Conservation (phyloP, 1,284 basidiomycete genomes). For the Golubevia sp. region DNA sequence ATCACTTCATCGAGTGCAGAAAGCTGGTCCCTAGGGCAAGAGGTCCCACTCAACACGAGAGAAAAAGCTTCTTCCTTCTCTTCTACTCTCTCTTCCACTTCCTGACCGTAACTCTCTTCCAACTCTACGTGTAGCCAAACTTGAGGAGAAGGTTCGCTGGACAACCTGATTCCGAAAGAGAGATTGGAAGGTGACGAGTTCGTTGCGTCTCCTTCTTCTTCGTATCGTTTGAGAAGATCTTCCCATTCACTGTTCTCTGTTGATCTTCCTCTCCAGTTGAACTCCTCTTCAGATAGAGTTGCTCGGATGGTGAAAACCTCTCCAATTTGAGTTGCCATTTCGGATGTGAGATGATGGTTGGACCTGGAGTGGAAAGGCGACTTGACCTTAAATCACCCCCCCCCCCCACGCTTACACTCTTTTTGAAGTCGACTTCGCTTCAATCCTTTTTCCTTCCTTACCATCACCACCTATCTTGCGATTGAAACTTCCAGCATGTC, state of each 20-base stretch:
- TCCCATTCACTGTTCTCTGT: neutral
- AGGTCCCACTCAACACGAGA: neutral
- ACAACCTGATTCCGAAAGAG: neutral
- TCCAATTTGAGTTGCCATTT: conserved; percentile 3
- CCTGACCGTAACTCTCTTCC: neutral
- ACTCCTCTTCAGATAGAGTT: neutral
- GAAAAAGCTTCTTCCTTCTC: neutral
- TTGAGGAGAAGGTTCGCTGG: neutral
- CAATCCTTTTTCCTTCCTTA: neutral
- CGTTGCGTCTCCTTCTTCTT: neutral
- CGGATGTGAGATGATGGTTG: conserved; percentile 5
- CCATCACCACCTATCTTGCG: neutral
- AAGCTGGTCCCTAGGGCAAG: neutral
- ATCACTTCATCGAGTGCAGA: neutral
- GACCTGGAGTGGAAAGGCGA: neutral
- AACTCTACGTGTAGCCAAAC: neutral
- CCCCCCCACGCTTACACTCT: neutral
- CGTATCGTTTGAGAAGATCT: neutral
- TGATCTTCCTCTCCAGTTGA: neutral
- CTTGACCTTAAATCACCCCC: conserved; percentile 5
- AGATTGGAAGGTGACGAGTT: neutral
- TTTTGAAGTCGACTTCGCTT: no score
- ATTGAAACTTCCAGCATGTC: conserved; percentile 8
- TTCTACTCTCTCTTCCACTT: neutral
- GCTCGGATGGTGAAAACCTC: neutral